Conservation (phyloP, 768 basidiomycete species). For the Suillus sp. region DNA sequence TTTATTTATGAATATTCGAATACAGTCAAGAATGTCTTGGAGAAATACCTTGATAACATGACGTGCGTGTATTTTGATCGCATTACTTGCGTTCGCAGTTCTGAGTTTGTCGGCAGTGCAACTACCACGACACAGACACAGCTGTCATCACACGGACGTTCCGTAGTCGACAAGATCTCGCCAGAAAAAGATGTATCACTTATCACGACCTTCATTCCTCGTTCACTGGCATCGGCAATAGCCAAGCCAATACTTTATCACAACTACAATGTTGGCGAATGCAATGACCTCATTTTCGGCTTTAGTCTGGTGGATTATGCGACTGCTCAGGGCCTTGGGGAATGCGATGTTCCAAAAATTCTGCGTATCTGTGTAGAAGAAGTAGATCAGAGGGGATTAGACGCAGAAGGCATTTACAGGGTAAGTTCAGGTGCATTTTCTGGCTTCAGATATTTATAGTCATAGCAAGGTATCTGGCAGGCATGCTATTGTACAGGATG, state of each 20-base stretch:
- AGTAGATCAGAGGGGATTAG: conserved; percentile 77
- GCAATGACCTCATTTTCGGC: conserved; percentile 88
- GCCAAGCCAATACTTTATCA: conserved; percentile 77
- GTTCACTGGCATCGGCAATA: conserved; percentile 61
- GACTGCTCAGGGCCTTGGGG: conserved; percentile 69
- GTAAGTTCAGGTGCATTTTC: conserved; percentile 40
- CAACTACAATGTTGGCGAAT: conserved; percentile 80
- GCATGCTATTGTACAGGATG: conserved; percentile 82
- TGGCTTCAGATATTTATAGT: conserved; percentile 10
- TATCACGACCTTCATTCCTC: conserved; percentile 57
- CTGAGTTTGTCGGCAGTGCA: conserved; percentile 52
- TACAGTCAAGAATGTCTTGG: conserved; percentile 62
- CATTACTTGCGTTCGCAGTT: conserved; percentile 4
- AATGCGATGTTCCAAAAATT: conserved; percentile 79
- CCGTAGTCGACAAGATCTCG: conserved; percentile 65
- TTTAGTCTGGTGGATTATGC: conserved; percentile 89
- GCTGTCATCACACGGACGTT: conserved; percentile 63
- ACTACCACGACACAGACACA: conserved; percentile 77
- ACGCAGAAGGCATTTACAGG: conserved; percentile 80
- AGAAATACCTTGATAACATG: conserved; percentile 80
- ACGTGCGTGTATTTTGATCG: conserved; percentile 47
- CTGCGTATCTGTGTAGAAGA: conserved; percentile 80
- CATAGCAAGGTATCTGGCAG: conserved; percentile 72
- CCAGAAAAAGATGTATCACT: conserved; percentile 69
- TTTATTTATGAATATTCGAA: conserved; percentile 75